Evolutionary conservation across 1,284 basidiomycete genomes (phyloP), one percentile per base, ranked within the genome.

Genomic region (Cryptococcus neoformans): DNA sequence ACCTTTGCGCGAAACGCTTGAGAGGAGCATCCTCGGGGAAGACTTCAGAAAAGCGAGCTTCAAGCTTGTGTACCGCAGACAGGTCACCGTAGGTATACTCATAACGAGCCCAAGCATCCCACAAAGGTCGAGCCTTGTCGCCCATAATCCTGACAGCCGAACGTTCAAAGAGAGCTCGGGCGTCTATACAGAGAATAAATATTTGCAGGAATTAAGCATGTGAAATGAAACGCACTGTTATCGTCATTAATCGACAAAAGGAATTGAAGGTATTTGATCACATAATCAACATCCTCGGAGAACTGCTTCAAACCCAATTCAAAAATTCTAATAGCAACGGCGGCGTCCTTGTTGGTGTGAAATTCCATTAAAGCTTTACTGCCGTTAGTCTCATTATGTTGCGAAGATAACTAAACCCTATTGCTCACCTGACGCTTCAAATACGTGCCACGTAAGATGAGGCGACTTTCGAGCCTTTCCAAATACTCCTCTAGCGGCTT

Each of bases 71-170:
- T 8, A 91, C 86, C 2, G 90, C 88, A 48, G 90, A 85, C n/a
- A 93, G 81, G 76, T 96, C 92, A 21, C 92, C 92, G 72, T 90
- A 98, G 70, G 90, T 88, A 79, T 95, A 96, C 76, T 97, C 93
- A 78, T 96, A 96, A 58, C 87, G 83, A 3, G 91, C 87, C 96
- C 95, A 99, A 49, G 89, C 84, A 67, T 97, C 91, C 94, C 94
- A 99, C 12, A 99, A 81, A 0, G 88, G 85, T 46, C 90, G 82
- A 10, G 92, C 91, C 44, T 85, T 84, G 42, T 91, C 89, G 4
- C 92, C 81, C 0, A 88, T 74, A 72, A 98, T 92, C 10, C 78
- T 80, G 45, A 73, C 55, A 1, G 83, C 87, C 6, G 83, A 81
- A 45, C 90, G 85, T 75, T 99, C 95, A 71, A 99, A 98, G 34